These are phyloP conservation scores for Candida sanyaensis DNA, from an alignment of 1,139 yeast species.

Conservation along the genomic window DNA sequence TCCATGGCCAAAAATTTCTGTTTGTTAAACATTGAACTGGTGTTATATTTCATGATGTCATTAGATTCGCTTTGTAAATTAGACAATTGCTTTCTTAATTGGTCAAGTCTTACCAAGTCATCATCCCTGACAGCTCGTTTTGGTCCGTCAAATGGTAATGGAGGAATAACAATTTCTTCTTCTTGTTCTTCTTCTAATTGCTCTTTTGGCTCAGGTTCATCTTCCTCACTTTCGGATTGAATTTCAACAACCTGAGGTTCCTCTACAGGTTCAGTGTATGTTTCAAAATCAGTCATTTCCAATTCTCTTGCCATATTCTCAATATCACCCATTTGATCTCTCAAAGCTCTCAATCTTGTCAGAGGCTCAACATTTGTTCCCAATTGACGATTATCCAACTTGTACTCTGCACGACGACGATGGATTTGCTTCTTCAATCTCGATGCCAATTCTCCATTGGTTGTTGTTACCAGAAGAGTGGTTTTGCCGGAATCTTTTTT, in stretches of 20 bases:
- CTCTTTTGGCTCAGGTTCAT: conserved; percentile 18
- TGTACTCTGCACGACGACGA: conserved; percentile 62
- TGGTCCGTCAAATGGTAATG: conserved; percentile 23
- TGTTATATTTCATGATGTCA: conserved; percentile 68
- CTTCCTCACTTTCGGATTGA: conserved; percentile 14
- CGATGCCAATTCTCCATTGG: conserved; percentile 46
- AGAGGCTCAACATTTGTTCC: conserved; percentile 74
- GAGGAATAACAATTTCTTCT: conserved; percentile 17
- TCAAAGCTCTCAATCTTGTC: conserved; percentile 67
- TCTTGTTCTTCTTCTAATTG: conserved; percentile 17
- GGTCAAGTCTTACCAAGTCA: conserved; percentile 48
- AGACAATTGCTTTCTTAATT: conserved; percentile 58
- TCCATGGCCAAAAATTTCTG: conserved; percentile 68
- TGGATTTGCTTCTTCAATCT: conserved; percentile 62
- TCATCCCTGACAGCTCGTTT: conserved; percentile 41
- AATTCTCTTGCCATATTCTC: conserved; percentile 84
- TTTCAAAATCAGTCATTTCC: conserved; percentile 80
- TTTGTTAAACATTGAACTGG: conserved; percentile 56
- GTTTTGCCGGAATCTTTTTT: conserved; percentile 25
- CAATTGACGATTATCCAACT: conserved; percentile 54
- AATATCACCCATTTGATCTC: conserved; percentile 84
- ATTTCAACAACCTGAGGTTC: conserved; percentile 7
- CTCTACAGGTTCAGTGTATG: conserved; percentile 26
- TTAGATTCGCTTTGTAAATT: conserved; percentile 71
- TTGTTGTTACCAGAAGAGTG: conserved; percentile 38